A percentile compares a stretch with the other conserved stretches of the same genome.
These are phyloP conservation scores for Pirum gemmata DNA, from an alignment of 78 protist species.

Conservation along the genomic window DNA sequence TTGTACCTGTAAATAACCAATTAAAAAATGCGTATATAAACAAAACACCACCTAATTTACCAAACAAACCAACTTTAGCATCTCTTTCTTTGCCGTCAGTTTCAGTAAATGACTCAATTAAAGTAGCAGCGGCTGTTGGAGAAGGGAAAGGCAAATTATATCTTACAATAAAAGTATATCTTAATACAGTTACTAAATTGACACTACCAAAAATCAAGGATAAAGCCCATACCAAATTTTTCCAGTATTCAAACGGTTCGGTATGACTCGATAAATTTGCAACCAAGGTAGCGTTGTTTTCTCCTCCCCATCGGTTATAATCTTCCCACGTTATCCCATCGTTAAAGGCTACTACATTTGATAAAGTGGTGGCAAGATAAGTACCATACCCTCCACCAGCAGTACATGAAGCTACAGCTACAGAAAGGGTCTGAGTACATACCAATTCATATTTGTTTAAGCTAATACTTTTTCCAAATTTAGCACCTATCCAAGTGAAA, in stretches of 20 bases:
- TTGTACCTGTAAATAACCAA: neutral
- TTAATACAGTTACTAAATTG: neutral
- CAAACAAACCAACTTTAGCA: neutral
- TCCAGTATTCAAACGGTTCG: neutral
- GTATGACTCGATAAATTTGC: neutral
- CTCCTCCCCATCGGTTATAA: too few relatives aligned
- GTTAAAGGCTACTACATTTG: neutral
- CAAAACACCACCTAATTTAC: neutral
- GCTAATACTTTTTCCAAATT: neutral
- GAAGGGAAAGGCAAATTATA: neutral
- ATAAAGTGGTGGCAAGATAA: neutral
- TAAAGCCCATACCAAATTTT: neutral
- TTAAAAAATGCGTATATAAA: neutral
- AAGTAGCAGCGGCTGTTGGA: neutral
- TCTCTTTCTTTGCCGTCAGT: neutral
- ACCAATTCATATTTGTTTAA: neutral
- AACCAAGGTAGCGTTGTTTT: neutral
- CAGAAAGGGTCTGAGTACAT: neutral
- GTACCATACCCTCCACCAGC: neutral
- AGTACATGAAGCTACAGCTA: neutral
- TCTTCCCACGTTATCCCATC: neutral
- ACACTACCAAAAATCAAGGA: neutral
- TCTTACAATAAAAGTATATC: neutral
- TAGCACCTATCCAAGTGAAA: neutral
- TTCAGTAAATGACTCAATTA: neutral